Conservation (phyloP, 2,329 filamentous ascomycete species). For the Zymoseptoria tritici region DNA sequence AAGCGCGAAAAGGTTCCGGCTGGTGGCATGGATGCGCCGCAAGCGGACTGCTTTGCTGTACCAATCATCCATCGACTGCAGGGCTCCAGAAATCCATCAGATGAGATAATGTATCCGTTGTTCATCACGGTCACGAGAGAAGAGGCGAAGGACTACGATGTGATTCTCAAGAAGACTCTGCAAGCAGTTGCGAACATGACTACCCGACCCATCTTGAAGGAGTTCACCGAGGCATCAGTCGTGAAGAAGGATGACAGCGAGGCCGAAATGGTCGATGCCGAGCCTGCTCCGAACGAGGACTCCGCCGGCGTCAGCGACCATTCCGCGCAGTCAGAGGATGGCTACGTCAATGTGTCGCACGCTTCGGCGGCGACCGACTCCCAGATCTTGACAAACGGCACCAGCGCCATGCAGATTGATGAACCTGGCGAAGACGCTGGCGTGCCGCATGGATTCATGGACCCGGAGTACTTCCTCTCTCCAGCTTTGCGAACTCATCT, state of each 20-base stretch:
- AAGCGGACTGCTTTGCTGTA: slow-evolving; percentile 61
- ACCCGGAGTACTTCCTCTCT: slow-evolving; percentile 43
- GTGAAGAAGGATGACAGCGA: background rate
- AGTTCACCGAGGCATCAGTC: slow-evolving; percentile 29
- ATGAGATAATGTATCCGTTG: slow-evolving; percentile 31
- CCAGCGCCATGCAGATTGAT: slow-evolving; percentile 6
- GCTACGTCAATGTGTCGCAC: slow-evolving; percentile 66
- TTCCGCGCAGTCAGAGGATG: slow-evolving; percentile 82
- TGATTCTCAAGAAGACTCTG: slow-evolving; percentile 72
- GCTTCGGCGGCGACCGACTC: background rate
- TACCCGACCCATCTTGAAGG: slow-evolving; percentile 56
- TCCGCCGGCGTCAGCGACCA: slow-evolving; percentile 60
- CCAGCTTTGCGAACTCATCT: slow-evolving; percentile 56
- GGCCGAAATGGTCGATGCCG: slow-evolving; percentile 9
- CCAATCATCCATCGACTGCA: slow-evolving; percentile 60
- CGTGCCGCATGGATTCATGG: slow-evolving; percentile 25
- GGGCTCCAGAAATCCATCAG: slow-evolving; percentile 32
- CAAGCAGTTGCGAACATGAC: slow-evolving; percentile 70
- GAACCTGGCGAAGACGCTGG: background rate
- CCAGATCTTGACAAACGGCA: slow-evolving; percentile 1
- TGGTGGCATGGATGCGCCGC: slow-evolving; percentile 49
- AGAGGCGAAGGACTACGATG: slow-evolving; percentile 62
- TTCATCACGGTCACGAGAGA: slow-evolving; percentile 70
- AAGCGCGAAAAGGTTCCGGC: slow-evolving; percentile 41
- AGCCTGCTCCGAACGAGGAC: slow-evolving; percentile 34